Base-by-base conservation (phyloP, 495 filamentous ascomycete genomes). In the Cairneyella variabilis region DNA sequence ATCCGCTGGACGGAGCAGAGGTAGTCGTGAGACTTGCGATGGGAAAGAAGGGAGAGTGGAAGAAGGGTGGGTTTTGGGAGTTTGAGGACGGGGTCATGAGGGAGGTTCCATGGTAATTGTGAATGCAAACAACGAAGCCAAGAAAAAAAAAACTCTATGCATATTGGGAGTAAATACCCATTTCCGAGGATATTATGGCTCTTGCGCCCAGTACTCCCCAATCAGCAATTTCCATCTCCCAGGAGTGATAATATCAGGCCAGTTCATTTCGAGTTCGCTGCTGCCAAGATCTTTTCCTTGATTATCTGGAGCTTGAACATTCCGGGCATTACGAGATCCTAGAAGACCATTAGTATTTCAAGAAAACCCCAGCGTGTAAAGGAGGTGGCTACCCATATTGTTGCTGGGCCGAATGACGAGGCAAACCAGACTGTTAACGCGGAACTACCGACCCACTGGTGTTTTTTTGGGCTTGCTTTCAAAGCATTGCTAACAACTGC, bases 1-100 rank as follows among this genome's bases (percentile, higher is more conserved):
- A 66, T 51, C 66, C 65, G 1, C 32, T 62, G 18, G 64, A 61
- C 41, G 66, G 66, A 23, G 68, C 65, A 9, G 66, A 72, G 49
- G 60, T 65, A n/a, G 60, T 67, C 48, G 61, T 62, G 30, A 52
- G 59, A 46, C 46, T 71, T 48, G 44, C 67, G 28, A 44, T 56
- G 32, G 67, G 57, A 16, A 60, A 60, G 23, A 54, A 51, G 39
- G 56, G 59, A 2, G 56, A 57, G 17, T 65, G 64, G 51, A 49
- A 49, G 26, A 56, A 57, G 12, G 65, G 63, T 9, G 62, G 56
- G 6, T 68, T 61, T 45, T 69, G 54, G 57, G 66, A 69, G 38
- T 66, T 65, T 53, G 67, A 70, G 56, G 51, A 62, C 11, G 63
- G 61, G 4, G 52, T 60, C 38, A 71, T 71, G 60, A 62, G 57